Conservation (phyloP, 306 rosid species). For the Abrus pulchellus region DNA sequence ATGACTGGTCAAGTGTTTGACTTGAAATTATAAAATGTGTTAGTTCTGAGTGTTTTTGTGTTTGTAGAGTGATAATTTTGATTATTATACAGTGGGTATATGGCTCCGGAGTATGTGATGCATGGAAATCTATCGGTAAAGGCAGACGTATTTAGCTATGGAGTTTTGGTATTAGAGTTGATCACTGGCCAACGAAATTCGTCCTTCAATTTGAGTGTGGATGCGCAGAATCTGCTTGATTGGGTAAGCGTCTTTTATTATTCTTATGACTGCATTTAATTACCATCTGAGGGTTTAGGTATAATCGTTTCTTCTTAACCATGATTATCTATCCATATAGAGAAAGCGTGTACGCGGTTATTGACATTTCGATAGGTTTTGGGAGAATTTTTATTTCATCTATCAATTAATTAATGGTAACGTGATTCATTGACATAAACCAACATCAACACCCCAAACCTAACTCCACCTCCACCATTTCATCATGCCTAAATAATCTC, state of each 20-base stretch:
- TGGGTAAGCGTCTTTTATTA: constrained; percentile 46
- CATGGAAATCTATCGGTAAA: constrained; percentile 78
- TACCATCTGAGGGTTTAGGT: constrained; percentile 5
- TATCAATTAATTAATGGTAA: constrained; percentile 15
- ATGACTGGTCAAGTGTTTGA: neutral
- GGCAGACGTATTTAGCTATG: constrained; percentile 93
- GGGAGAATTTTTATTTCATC: neutral
- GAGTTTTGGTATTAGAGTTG: constrained; percentile 87
- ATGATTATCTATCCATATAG: neutral
- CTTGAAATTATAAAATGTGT: no score
- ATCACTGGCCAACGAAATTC: constrained; percentile 78
- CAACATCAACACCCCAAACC: constrained; percentile 12
- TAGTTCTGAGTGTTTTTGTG: neutral
- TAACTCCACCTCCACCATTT: neutral
- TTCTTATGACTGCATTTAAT: neutral
- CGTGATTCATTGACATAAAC: neutral
- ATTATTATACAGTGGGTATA: constrained; percentile 72
- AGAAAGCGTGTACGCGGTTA: neutral
- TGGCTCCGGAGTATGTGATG: constrained; percentile 97
- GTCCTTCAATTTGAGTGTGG: constrained; percentile 46
- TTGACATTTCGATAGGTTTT: constrained; percentile 31
- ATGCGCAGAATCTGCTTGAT: constrained; percentile 52
- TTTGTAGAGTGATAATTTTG: neutral
- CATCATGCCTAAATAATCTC: constrained; percentile 14
- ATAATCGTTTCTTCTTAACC: constrained; percentile 26